A percentile compares a stretch with the other conserved stretches of the same genome.
Conservation (phyloP, 116 monocot species). For the Zostera marina region DNA sequence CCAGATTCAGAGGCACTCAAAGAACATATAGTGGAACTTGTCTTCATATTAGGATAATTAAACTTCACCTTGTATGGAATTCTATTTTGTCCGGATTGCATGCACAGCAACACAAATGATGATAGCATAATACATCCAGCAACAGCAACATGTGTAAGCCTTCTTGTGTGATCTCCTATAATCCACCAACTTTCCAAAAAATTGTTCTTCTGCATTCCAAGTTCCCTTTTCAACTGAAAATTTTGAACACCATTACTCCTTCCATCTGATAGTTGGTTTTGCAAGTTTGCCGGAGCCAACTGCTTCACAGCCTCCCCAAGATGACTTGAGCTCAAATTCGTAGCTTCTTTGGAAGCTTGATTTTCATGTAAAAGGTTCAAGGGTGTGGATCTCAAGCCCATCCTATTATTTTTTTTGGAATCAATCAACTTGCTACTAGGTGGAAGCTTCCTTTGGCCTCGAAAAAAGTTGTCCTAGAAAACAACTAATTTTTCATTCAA, state of each 20-base stretch:
- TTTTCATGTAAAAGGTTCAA: constrained; percentile 19
- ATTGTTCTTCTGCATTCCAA: constrained; percentile 21
- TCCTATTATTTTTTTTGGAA: constrained; percentile 10
- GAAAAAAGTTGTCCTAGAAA: constrained; percentile 64
- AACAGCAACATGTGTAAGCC: constrained; percentile 21
- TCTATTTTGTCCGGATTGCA: constrained; percentile 23
- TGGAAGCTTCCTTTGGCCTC: constrained; percentile 37
- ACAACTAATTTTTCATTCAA: not conserved
- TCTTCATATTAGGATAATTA: constrained; percentile 11
- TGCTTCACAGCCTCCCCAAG: constrained; percentile 79
- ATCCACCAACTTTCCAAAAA: constrained; percentile 25
- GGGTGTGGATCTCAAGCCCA: constrained; percentile 12
- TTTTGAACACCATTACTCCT: constrained; percentile 13
- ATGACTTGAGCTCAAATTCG: constrained; percentile 24
- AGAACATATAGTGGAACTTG: constrained; percentile 8
- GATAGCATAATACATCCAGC: constrained; percentile 40
- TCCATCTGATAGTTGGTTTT: constrained; percentile 14
- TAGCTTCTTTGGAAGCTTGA: constrained; percentile 14
- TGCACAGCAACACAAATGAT: constrained; percentile 23
- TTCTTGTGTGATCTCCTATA: constrained; percentile 17
- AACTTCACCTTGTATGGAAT: constrained; percentile 9
- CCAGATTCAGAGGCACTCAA: constrained; percentile 3
- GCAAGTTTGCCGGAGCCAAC: constrained; percentile 49
- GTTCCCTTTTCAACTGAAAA: constrained; percentile 42
- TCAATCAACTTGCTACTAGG: constrained; percentile 26